Evolutionary conservation across 768 basidiomycete species (phyloP), one percentile per base, ranked within the genome.

Genomic region (Xerocomellus amylosporus): DNA sequence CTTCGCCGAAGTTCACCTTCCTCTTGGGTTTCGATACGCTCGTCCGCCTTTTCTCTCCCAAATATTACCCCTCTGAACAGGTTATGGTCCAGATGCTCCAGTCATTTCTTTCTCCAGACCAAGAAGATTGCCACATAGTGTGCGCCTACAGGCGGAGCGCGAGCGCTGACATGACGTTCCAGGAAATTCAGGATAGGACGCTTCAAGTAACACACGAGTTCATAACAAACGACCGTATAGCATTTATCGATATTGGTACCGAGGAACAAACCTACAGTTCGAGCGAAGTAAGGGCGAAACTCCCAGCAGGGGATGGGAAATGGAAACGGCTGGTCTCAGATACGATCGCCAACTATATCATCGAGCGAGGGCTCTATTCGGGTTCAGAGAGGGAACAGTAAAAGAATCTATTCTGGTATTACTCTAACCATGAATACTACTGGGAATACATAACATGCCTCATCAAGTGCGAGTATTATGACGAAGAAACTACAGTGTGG

Each of bases 1-100:
- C 53, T 36, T 54, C 48, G 28, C 67, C 77, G 4, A 77, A 80
- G 54, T 71, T 94, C 19, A 80, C 81, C 2, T 93, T 93, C 67
- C 73, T 93, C 26, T 74, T 92, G 53, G 94, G 95, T 7, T 79
- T 83, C 42, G 95, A 97, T 65, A 98, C 95, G 2, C 78, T 98
- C 43, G 81, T 84, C 52, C 85, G 94, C 8, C 78, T 96, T 53
- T 81, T 94, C 49, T 78, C 84, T 1, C 81, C 86, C 1, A 81
- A 80, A 20, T 96, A 92, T 68, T 97, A 96, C 56, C 66, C 74
- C 13, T 73, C 75, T 13, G 69, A 70, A 49, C 65, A 71, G 8
- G 74, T 70, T 8, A 93, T 94, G 89, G 61, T 71, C 49, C 51
- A 55, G 4, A 75, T 83, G 4, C 73, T 95, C 14, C 73, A 66